A percentile compares a stretch with the other conserved stretches of the same genome.
Conservation (phyloP, 352 stramenopile species). For the Phytophthora macrochlamydospora region DNA sequence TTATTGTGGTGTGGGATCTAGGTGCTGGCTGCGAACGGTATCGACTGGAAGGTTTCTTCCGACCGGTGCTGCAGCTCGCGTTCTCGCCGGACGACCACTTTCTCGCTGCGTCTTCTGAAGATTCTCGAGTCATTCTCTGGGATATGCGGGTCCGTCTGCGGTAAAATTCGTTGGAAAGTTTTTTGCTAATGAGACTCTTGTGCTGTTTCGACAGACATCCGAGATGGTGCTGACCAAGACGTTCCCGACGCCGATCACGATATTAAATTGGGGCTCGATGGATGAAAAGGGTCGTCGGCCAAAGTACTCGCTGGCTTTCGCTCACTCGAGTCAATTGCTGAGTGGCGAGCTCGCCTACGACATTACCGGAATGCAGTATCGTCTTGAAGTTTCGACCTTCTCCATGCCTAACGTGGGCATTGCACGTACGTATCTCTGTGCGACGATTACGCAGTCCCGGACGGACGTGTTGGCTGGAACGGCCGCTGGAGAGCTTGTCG, state of each 20-base stretch:
- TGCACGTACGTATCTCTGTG: conserved; percentile 70
- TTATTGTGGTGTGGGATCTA: conserved; percentile 38
- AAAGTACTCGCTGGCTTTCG: conserved; percentile 73
- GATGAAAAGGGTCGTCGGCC: conserved; percentile 71
- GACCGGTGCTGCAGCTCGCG: conserved; percentile 63
- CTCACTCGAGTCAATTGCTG: conserved; percentile 70
- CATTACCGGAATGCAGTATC: conserved; percentile 81
- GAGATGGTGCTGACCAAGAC: conserved; percentile 71
- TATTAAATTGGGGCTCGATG: conserved; percentile 72
- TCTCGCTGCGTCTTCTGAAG: conserved; percentile 65
- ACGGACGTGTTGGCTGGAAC: conserved; percentile 69
- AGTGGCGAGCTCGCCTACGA: conserved; percentile 72
- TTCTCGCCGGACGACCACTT: conserved; percentile 85
- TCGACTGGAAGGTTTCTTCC: conserved; percentile 61
- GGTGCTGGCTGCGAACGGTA: conserved; percentile 48
- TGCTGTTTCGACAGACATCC: conserved; percentile 48
- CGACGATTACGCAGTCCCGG: conserved; percentile 56
- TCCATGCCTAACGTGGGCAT: conserved; percentile 78
- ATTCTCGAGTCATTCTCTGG: conserved; percentile 75
- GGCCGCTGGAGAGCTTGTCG: conserved; percentile 80
- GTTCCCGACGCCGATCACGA: conserved; percentile 65
- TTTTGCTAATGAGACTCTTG: conserved; percentile 2
- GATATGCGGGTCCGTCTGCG: conserved; percentile 61
- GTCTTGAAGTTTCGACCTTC: conserved; percentile 67
- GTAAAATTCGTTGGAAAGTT: neutral